Base-by-base conservation (phyloP, 2,329 filamentous ascomycete species). In the Didymella glomerata region DNA sequence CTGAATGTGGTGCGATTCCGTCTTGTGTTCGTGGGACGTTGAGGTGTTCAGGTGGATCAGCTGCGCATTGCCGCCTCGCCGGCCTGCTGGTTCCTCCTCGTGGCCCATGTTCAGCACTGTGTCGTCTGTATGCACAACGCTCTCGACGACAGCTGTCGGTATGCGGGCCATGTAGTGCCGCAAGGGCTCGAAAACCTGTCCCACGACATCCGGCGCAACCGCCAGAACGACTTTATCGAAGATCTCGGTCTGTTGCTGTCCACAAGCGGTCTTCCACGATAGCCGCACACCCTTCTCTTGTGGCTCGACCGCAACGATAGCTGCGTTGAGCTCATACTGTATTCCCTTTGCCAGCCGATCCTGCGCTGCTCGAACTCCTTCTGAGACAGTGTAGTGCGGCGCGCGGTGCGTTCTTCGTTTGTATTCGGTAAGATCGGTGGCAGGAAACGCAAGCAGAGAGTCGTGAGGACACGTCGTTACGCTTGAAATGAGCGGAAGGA, bases 211-310 rank as follows among this genome's bases (percentile, higher is more conserved):
- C 0, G 85, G 85, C 0, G 84, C 81, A 1, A 87, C 82, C 0
- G 84, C 84, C 1, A 87, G 73, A 24, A 87, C 73, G 0, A 85
- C 83, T 2, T 76, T 77, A 51, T 86, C 84, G 51, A 86, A 86
- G 0, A 65, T 51, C 18, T 81, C 77, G 24, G 54, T 54, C 11
- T 76, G 64, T 14, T 47, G 27, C 0, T 66, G 32, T 0, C 58
- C 65, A 2, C 61, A 36, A 4, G 63, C 48, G 11, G 16, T 44
- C 53, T 53, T 64, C 80, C 80, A 83, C 1, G 66, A 64, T 6
- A 83, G 58, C 10, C 60, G 63, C 5, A 80, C 71, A 11, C 64
- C 66, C 22, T 68, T 61, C 8, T 61, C 64, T 20, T 52, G 49
- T 6, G 74, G 67, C 28, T 74, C 68, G 2, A 82, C 76, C 27